A percentile compares a stretch with the other conserved stretches of the same genome.
phyloP scores from a whole-genome alignment of 2,329 filamentous ascomycete genomes.

The Nothophaeocryptopus gaeumannii region DNA sequence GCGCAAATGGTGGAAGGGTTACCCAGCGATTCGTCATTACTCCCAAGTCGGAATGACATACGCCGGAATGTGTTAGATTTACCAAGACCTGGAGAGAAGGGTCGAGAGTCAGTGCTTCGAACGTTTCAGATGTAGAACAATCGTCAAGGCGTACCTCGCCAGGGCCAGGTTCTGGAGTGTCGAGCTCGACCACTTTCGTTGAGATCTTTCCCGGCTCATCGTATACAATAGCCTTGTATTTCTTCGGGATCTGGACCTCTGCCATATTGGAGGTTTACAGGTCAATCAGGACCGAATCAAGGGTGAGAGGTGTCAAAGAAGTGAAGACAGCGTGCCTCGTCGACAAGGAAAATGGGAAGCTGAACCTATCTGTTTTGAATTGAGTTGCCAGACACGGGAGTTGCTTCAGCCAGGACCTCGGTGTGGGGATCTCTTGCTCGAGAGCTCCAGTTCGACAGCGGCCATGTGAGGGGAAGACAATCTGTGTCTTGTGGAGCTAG shows the following conservation, averaged over 20 bases:
- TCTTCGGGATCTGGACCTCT: conserved; percentile 46
- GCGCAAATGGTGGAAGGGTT: too few species aligned
- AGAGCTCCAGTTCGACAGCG: too few species aligned
- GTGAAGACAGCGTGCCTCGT: too few species aligned
- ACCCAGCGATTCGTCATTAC: conserved; percentile 44
- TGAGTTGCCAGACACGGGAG: too few species aligned
- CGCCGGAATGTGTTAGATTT: conserved; percentile 56
- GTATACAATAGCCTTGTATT: conserved; percentile 63
- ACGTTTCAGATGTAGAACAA: conserved; percentile 56
- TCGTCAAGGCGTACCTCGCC: conserved; percentile 50
- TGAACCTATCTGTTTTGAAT: too few species aligned
- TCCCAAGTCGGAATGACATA: conserved; percentile 63
- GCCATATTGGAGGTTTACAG: conserved; percentile 1
- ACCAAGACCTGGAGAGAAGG: conserved; percentile 6
- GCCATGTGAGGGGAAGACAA: too few species aligned
- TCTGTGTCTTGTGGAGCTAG: too few species aligned
- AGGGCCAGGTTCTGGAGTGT: conserved; percentile 62
- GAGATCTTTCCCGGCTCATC: conserved; percentile 64
- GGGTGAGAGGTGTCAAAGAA: too few species aligned
- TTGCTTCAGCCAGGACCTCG: too few species aligned
- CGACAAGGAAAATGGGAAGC: too few species aligned
- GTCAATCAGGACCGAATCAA: too few species aligned
- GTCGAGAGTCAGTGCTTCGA: background rate
- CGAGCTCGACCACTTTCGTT: conserved; percentile 61
- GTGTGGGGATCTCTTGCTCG: too few species aligned